These are phyloP conservation scores for Malania oleifera DNA, from an alignment of 164 flowering plant species.

Conservation along the genomic window DNA sequence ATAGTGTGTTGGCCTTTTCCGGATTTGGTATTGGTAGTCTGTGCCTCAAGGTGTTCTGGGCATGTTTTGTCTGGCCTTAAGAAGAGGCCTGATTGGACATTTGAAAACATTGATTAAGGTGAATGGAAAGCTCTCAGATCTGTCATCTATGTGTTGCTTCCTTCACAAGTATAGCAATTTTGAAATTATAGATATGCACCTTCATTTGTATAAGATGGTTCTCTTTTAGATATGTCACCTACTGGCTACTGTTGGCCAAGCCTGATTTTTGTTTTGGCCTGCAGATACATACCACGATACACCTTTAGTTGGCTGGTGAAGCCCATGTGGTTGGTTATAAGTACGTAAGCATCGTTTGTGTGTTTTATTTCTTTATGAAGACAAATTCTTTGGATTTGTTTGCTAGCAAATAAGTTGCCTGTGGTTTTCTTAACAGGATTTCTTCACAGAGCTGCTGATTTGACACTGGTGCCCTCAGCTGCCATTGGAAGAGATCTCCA, in stretches of 20 bases:
- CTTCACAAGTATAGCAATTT: background rate
- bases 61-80: too few relatives aligned
- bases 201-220: background rate
- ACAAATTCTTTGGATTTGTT: background rate
- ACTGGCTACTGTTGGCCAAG: background rate
- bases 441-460: conserved; percentile 97
- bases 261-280: conserved; percentile 13
- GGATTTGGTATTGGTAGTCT: too few relatives aligned
- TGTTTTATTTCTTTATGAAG: background rate
- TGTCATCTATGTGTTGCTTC: background rate
- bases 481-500: conserved; percentile 79
- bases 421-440: conserved; percentile 47
- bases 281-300: conserved; percentile 97
- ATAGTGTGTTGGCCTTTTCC: too few relatives aligned
- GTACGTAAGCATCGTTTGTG: conserved; percentile 38
- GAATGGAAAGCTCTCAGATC: background rate
- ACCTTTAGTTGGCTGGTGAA: conserved; percentile 96
- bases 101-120: too few relatives aligned
- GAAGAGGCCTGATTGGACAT: too few relatives aligned
- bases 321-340: conserved; percentile 95
- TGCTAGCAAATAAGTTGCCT: background rate
- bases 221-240: background rate
- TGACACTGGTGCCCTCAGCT: conserved; percentile 92
- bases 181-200: background rate
- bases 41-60: too few relatives aligned